Evolutionary conservation across 164 flowering plant genomes (phyloP), one percentile per base, ranked within the genome.

Genomic region (Chloranthus sessilifolius): DNA sequence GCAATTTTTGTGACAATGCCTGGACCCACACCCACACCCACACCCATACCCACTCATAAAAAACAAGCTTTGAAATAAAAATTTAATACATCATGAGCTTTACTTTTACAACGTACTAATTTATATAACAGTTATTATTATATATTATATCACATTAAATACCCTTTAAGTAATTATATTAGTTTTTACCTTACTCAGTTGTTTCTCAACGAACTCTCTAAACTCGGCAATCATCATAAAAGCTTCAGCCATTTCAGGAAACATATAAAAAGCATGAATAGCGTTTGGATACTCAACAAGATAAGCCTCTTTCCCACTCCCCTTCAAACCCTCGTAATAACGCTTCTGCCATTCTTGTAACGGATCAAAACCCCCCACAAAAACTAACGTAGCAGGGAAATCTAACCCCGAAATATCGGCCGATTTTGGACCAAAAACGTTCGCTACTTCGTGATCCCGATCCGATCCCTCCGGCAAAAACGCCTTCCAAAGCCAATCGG

Each of bases 301-400:
- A 1, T 39, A 7, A 11, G 53, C 81, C 11, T 56, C 65, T 24
- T 67, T 71, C 27, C 81, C 79, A 7, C 51, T 41, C 39, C 35
- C 56, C 56, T 48, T 60, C 51, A 79, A 46, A 72, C 74, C 67
- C 45, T 69, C 50, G 36, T 50, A 65, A 28, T 75, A 79, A 29
- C 64, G 39, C 58, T 48, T 62, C 63, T 79, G 83, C 79, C 83
- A 56, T 36, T 75, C 83, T 55, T 60, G 65, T 23, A 79, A 34
- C 61, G 81, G 81, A 40, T 79, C 83, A 17, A 64, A 60, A 5
- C 77, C 83, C 0, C 60, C 79, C 16, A 71, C 66, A 3, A 78
- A 26, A 47, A 79, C 77, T 29, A 79, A 0, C 42, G 72, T 61
- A 24, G 42, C 65, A 27, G 84, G 81, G 42, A 35, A 74, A 1